Evolutionary conservation across 495 filamentous ascomycete genomes (phyloP), one percentile per base, ranked within the genome.

Genomic region (Neurospora africana): DNA sequence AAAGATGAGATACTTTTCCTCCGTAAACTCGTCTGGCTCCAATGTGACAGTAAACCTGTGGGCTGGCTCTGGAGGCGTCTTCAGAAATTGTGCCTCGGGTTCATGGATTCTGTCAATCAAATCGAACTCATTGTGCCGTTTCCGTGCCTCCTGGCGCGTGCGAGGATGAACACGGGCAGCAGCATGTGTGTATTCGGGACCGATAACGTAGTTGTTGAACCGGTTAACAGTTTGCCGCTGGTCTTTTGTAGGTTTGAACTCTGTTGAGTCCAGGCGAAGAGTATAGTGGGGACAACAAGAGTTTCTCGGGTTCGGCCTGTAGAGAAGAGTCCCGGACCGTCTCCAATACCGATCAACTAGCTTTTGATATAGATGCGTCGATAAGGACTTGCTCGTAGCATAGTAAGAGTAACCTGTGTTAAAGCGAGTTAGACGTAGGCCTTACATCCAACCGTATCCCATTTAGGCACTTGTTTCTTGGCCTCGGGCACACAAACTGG

Each of bases 211-310:
- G 75, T 86, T 91, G 79, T 94, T 97, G 91, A 97, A 98, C 74
- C 91, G 89, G 83, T 98, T 93, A 76, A 97, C 81, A 17, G 92
- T 88, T 77, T 95, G 92, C 44, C 96, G 87, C 76, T 98, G 96
- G 76, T 94, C 92, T 80, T 88, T 91, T 68, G 88, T 85, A 61
- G 95, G 82, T 75, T 89, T 88, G 81, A 92, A 95, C 43, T 84
- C 82, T 13, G 84, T 80, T 7, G 90, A 91, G 78, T 95, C 90
- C 67, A 98, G 85, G 70, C 95, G 90, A 74, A 98, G 89, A 2
- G 94, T 96, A 80, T 98, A 97, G 74, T 97, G 93, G n/a, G 94
- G 93, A 78, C 95, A 99, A 78, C 95, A 99, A 71, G 93, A 92
- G 71, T 89, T 82, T 65, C 82, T 86, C 76, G 90, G 88, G 80